Conservation (phyloP, 2,329 filamentous ascomycete species). For the Eutypella sp. region DNA sequence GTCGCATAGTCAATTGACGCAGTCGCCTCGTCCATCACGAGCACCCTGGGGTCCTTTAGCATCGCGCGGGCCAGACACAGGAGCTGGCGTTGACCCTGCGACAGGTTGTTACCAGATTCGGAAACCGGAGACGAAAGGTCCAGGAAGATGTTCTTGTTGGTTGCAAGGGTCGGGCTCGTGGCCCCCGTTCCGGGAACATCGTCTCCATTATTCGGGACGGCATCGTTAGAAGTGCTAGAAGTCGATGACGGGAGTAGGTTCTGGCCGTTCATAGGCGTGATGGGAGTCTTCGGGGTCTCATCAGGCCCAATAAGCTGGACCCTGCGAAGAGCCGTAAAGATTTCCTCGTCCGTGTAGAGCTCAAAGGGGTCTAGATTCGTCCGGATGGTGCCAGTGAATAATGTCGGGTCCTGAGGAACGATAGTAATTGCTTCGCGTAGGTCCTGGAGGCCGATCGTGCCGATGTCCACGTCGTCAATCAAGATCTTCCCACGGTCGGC, state of each 20-base stretch:
- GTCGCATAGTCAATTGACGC: slow-evolving; percentile 96
- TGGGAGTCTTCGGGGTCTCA: slow-evolving; percentile 28
- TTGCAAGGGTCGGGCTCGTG: slow-evolving; percentile 36
- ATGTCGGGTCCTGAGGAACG: slow-evolving; percentile 92
- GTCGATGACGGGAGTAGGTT: slow-evolving; percentile 6
- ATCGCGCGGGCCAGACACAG: slow-evolving; percentile 89
- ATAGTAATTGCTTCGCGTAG: slow-evolving; percentile 92
- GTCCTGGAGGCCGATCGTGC: slow-evolving; percentile 85
- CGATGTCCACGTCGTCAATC: slow-evolving; percentile 88
- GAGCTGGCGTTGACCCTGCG: slow-evolving; percentile 92
- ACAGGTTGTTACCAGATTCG: slow-evolving; percentile 90
- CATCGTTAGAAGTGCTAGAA: not conserved
- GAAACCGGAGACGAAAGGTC: slow-evolving; percentile 79
- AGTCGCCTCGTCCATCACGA: slow-evolving; percentile 99
- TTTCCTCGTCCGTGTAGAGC: slow-evolving; percentile 81
- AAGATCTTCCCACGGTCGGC: slow-evolving; percentile 85
- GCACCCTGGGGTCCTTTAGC: slow-evolving; percentile 82
- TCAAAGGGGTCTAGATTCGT: slow-evolving; percentile 91
- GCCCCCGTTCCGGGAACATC: slow-evolving; percentile 11
- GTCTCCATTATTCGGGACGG: slow-evolving; percentile 1
- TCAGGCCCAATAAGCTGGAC: slow-evolving; percentile 78
- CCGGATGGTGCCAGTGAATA: slow-evolving; percentile 88
- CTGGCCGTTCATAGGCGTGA: slow-evolving; percentile 14
- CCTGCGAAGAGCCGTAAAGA: slow-evolving; percentile 78
- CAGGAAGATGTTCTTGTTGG: slow-evolving; percentile 93